phyloP scores from a whole-genome alignment of 2,329 filamentous ascomycete genomes.

The Tolypocladium endophyticum region DNA sequence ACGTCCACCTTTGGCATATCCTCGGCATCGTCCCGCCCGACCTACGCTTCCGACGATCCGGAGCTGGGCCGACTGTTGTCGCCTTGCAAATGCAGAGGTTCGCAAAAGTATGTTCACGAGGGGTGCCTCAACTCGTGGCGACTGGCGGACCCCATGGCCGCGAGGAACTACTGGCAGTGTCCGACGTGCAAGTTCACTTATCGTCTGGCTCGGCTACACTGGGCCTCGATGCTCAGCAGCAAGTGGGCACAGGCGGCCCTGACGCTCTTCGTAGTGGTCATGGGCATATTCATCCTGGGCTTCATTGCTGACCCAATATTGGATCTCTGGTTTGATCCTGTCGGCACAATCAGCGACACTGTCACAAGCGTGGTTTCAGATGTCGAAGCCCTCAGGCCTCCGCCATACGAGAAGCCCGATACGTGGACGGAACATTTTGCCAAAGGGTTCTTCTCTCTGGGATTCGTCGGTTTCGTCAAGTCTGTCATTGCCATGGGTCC shows the following conservation, averaged over 20 bases:
- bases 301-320: slow-evolving; percentile 91
- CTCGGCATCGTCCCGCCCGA: slow-evolving; percentile 22
- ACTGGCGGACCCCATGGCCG: slow-evolving; percentile 52
- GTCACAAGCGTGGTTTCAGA: slow-evolving; percentile 35
- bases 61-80: slow-evolving; percentile 69
- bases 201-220: slow-evolving; percentile 64
- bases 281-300: slow-evolving; percentile 71
- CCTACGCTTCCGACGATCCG: slow-evolving; percentile 64
- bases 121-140: slow-evolving; percentile 80
- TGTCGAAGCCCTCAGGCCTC: slow-evolving; percentile 20
- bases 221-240: slow-evolving; percentile 60
- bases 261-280: slow-evolving; percentile 60
- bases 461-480: slow-evolving; percentile 76
- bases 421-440: slow-evolving; percentile 76
- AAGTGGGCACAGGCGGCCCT: slow-evolving; percentile 55
- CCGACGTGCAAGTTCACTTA: slow-evolving; percentile 83
- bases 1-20: slow-evolving; percentile 21
- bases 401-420: slow-evolving; percentile 36
- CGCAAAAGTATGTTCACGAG: slow-evolving; percentile 89
- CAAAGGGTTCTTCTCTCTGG: slow-evolving; percentile 85
- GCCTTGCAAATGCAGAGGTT: slow-evolving; percentile 89
- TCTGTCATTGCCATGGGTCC: slow-evolving; percentile 64
- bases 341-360: slow-evolving; percentile 46
- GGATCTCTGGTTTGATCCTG: slow-evolving; percentile 74
- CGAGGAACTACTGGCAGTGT: slow-evolving; percentile 74